A percentile compares a stretch with the other conserved stretches of the same genome.
Conservation (phyloP, 768 basidiomycete species). For the Neoboletus brunneissimus region DNA sequence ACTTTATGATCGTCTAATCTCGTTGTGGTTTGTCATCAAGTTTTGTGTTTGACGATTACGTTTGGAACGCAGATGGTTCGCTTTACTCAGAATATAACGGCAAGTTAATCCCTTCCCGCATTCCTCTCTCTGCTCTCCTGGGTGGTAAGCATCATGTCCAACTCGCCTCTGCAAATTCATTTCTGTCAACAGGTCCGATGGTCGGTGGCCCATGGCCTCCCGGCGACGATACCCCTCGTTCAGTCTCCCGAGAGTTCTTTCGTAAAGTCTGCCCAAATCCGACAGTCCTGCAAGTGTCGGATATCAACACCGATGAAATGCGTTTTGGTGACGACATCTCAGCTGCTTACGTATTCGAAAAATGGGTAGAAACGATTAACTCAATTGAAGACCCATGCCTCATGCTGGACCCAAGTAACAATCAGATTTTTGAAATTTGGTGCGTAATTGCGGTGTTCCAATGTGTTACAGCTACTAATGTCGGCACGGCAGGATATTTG, state of each 20-base stretch:
- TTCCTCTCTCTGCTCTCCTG: constrained; percentile 41
- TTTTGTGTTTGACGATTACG: constrained; percentile 44
- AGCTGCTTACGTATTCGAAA: constrained; percentile 32
- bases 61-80: constrained; percentile 37
- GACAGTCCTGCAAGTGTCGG: constrained; percentile 30
- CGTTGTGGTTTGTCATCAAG: constrained; percentile 18
- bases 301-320: constrained; percentile 30
- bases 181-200: constrained; percentile 34
- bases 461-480: neutral
- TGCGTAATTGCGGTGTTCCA: constrained; percentile 16
- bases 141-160: constrained; percentile 27
- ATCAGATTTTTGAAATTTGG: constrained; percentile 37
- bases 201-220: constrained; percentile 40
- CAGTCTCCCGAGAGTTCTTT: constrained; percentile 39
- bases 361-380: constrained; percentile 38
- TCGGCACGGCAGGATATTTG: constrained; percentile 32
- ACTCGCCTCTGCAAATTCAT: neutral
- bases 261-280: constrained; percentile 40
- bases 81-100: constrained; percentile 38
- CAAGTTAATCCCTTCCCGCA: constrained; percentile 37
- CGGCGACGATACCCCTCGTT: constrained; percentile 32
- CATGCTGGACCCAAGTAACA: constrained; percentile 27
- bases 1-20: constrained; percentile 1
- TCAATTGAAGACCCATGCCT: constrained; percentile 40
- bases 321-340: constrained; percentile 26